Evolutionary conservation across 805 yeast genomes (phyloP), one percentile per base, ranked within the genome.

Genomic region (Saccharomycopsis olivae): DNA sequence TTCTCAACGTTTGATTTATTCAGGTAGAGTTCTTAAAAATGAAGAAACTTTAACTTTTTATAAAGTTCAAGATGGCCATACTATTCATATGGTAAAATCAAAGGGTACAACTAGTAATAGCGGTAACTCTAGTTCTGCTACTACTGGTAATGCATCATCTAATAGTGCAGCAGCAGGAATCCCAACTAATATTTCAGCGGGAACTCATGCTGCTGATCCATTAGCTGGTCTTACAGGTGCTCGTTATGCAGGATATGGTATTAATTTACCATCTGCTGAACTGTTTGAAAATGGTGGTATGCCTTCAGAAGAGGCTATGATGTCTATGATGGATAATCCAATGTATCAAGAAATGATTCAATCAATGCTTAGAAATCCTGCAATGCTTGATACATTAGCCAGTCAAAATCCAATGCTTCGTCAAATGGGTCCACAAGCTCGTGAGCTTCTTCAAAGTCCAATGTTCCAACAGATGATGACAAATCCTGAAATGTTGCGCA

Each of bases 201-300:
- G 98, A 4, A 80, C 75, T 47, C 92, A 89, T 10, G 71, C 94
- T 0, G 84, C 80, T 59, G 86, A 92, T 59, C 94, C 95, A 28
- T 68, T 92, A 53, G 88, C 95, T 9, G 96, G 82, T 48, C 66
- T 89, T 48, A 89, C 97, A 1, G 89, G 95, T 36, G 97, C 97
- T 2, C 74, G 96, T 40, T 92, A 87, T 54, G 96, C 97, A 2
- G 98, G 98, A 1, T 78, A 75, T 51, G 62, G 65, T 36, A 72
- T 87, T 5, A 88, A 86, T 52, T 66, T 92, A 59, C 97, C 98
- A 4, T 70, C 83, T 3, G 85, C 86, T 1, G 73, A 78, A 34
- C 72, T 85, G 81, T 87, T 89, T 63, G 96, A 96, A 1, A 88
- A 95, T 20, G 96, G 88, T 58, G 95, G 94, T 30, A 62, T 78